A percentile compares a stretch with the other conserved stretches of the same genome.
These are phyloP conservation scores for Penstemon newberryi DNA, from an alignment of 257 asterid species.

Conservation along the genomic window DNA sequence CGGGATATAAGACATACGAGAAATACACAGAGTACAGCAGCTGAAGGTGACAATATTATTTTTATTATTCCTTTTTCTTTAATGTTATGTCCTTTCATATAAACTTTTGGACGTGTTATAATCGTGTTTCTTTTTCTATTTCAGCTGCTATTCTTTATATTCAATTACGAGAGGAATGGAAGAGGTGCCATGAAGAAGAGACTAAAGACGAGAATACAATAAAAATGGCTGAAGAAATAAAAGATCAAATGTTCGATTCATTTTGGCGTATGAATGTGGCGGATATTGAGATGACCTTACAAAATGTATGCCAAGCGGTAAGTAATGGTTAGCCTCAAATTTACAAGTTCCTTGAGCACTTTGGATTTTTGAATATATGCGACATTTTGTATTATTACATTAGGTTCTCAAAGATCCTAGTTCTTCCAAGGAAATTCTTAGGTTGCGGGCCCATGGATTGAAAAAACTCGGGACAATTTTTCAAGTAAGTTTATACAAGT, in stretches of 20 bases:
- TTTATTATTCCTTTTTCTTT: neutral
- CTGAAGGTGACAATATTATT: constrained; percentile 59
- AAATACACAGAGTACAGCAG: constrained; percentile 70
- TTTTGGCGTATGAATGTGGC: constrained; percentile 80
- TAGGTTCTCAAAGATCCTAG: constrained; percentile 78
- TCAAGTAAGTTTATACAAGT: constrained; percentile 45
- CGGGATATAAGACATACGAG: constrained; percentile 72
- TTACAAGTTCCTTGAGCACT: constrained; percentile 9
- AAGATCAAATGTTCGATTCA: constrained; percentile 59
- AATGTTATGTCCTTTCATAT: neutral
- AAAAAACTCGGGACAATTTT: constrained; percentile 72
- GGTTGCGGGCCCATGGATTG: constrained; percentile 68
- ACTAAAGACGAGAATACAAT: constrained; percentile 48
- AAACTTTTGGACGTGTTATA: neutral
- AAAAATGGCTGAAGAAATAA: constrained; percentile 58
- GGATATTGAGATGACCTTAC: constrained; percentile 76
- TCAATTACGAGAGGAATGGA: constrained; percentile 68
- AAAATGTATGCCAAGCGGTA: constrained; percentile 76
- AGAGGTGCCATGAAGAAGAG: constrained; percentile 52
- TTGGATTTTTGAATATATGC: neutral
- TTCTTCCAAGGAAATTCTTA: constrained; percentile 62
- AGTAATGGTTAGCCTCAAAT: constrained; percentile 13
- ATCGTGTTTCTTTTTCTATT: constrained; percentile 8
- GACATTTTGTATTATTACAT: constrained; percentile 2
- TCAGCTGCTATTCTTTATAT: constrained; percentile 69